These are phyloP conservation scores for Saturnispora silvae DNA, from an alignment of 805 yeast genomes.

Conservation along the genomic window DNA sequence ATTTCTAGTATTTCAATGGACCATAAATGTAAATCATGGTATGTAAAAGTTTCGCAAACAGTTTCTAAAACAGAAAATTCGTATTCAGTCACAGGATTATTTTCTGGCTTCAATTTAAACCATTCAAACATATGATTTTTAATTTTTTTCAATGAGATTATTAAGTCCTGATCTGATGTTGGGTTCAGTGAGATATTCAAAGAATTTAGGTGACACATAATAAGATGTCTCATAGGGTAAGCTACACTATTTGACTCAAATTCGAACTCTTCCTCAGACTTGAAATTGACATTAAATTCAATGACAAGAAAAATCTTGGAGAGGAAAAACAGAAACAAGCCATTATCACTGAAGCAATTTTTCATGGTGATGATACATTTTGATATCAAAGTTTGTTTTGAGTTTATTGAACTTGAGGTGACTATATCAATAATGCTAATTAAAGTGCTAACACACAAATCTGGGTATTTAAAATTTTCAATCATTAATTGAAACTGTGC, in stretches of 20 bases:
- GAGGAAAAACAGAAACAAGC: conserved; percentile 23
- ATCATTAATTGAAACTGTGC: conserved; percentile 1
- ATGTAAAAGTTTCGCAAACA: conserved; percentile 19
- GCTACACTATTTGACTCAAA: conserved; percentile 14
- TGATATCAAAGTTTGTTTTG: conserved; percentile 18
- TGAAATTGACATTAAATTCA: conserved; percentile 19
- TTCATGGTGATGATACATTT: conserved; percentile 18
- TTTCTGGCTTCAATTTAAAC: neutral
- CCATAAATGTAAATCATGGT: conserved; percentile 14
- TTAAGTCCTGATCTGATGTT: neutral
- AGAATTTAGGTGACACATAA: conserved; percentile 18
- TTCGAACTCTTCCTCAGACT: conserved; percentile 11
- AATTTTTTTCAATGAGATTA: neutral
- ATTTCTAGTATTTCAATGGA: conserved; percentile 12
- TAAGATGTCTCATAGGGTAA: conserved; percentile 10
- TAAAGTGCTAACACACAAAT: conserved; percentile 3
- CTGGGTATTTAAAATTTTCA: conserved; percentile 7
- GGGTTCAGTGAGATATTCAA: conserved; percentile 4
- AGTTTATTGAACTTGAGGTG: conserved; percentile 13
- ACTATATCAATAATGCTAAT: conserved; percentile 18
- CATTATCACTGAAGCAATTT: conserved; percentile 19
- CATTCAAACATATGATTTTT: conserved; percentile 4
- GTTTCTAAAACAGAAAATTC: conserved; percentile 25
- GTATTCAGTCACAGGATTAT: conserved; percentile 12
- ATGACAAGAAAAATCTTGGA: conserved; percentile 18